These are phyloP conservation scores for Gossypium gossypioides DNA, from an alignment of 441 rosid species.

Conservation along the genomic window DNA sequence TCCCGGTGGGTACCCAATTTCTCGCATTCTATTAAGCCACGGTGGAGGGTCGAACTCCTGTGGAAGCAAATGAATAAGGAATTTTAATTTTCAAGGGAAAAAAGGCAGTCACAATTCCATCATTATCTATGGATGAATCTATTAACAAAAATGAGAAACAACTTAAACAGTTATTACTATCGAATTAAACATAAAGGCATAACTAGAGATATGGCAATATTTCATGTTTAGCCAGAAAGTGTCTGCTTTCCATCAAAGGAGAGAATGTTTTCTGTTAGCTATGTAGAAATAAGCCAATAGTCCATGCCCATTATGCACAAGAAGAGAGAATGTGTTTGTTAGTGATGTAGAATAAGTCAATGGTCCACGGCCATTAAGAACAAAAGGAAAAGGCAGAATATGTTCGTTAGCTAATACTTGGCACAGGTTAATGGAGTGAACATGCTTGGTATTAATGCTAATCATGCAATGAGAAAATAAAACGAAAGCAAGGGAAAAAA, in stretches of 20 bases:
- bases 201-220: neutral
- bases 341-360: neutral
- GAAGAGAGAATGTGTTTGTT: neutral
- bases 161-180: neutral
- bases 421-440: neutral
- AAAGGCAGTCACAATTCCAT: neutral
- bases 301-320: neutral
- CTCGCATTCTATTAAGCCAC: slow-evolving; percentile 91
- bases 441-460: neutral
- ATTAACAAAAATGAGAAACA: neutral
- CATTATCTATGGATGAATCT: neutral
- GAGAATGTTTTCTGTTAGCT: neutral
- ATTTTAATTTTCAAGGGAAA: neutral
- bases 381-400: neutral
- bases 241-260: neutral
- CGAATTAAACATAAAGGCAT: neutral
- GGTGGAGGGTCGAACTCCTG: slow-evolving; percentile 99
- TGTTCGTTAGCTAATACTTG: neutral
- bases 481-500: neutral
- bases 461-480: neutral
- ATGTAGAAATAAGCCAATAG: neutral
- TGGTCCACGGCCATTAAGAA: neutral
- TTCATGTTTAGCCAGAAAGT: neutral
- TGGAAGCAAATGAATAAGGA: neutral
- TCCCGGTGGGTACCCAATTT: slow-evolving; percentile 95